A percentile compares a stretch with the other conserved stretches of the same genome.
These are phyloP conservation scores for Chalara sp. DNA, from an alignment of 2,329 filamentous ascomycete genomes.

Conservation along the genomic window DNA sequence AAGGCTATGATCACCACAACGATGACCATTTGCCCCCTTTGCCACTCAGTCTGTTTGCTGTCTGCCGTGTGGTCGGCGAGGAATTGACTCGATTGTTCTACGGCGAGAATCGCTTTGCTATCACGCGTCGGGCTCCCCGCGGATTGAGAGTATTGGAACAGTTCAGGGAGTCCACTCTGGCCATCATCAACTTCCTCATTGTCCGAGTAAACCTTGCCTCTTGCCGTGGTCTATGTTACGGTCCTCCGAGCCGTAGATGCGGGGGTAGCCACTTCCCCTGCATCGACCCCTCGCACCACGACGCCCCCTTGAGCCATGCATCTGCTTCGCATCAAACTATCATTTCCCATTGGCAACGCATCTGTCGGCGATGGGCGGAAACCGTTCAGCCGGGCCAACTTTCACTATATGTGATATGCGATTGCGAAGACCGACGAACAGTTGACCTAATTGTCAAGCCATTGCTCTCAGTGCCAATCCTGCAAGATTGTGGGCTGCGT, in stretches of 20 bases:
- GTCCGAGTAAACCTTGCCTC: neutral
- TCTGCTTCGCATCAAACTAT: neutral
- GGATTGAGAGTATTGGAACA: neutral
- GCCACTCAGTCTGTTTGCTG: neutral
- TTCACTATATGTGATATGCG: slow-evolving; percentile 3
- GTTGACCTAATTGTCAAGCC: slow-evolving; percentile 4
- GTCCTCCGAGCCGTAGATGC: neutral
- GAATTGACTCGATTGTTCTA: neutral
- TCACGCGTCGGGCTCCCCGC: neutral
- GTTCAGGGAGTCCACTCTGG: neutral
- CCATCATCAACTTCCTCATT: neutral
- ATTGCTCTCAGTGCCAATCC: neutral
- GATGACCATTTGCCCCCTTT: neutral
- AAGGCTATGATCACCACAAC: no score
- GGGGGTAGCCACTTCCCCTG: neutral
- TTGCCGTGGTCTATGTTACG: neutral
- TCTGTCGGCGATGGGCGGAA: slow-evolving; percentile 4
- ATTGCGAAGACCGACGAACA: slow-evolving; percentile 4
- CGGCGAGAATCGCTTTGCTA: neutral
- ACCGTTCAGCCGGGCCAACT: slow-evolving; percentile 3
- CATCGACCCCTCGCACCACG: neutral
- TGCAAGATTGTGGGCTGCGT: slow-evolving; percentile 4
- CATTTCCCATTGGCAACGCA: slow-evolving; percentile 1
- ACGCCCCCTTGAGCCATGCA: slow-evolving; percentile 1
- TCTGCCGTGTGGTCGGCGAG: neutral